phyloP scores from a whole-genome alignment of 345 rosid genomes.

The Rhizophora apiculata region DNA sequence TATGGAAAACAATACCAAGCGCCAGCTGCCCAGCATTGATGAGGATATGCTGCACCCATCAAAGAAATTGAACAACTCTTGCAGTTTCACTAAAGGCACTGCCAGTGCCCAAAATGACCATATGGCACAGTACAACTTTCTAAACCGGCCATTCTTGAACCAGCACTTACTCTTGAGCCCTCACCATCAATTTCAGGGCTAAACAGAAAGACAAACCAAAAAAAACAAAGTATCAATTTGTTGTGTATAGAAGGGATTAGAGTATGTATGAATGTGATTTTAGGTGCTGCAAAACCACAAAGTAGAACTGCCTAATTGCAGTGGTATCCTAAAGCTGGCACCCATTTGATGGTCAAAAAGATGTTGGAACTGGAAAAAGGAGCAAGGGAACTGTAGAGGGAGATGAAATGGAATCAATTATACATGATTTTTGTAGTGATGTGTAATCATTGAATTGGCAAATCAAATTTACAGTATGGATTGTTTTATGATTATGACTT shows the following conservation, averaged over 20 bases:
- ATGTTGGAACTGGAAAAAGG: background rate
- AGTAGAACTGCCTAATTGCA: background rate
- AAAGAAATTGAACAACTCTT: conserved; percentile 43
- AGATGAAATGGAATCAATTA: conserved; percentile 5
- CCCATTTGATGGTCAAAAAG: conserved; percentile 8
- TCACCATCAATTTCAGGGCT: conserved; percentile 53
- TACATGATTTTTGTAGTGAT: conserved; percentile 16
- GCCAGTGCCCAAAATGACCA: conserved; percentile 28
- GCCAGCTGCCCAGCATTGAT: conserved; percentile 37
- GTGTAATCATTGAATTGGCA: conserved; percentile 9
- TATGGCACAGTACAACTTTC: conserved; percentile 38
- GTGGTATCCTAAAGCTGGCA: conserved; percentile 5
- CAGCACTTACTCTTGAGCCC: conserved; percentile 53
- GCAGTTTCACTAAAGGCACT: conserved; percentile 44
- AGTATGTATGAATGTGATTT: background rate
- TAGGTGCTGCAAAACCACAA: conserved; percentile 11
- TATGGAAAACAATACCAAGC: conserved; percentile 46
- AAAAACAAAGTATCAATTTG: background rate
- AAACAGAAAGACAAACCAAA: background rate
- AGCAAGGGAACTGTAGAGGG: background rate
- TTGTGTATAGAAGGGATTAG: conserved; percentile 10
- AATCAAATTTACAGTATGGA: background rate
- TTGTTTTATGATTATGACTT: background rate
- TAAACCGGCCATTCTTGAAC: conserved; percentile 45
- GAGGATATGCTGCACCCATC: conserved; percentile 40